Percentiles rank a stretch among this genome's conserved stretches.
phyloP scores from a whole-genome alignment of 805 yeast genomes.

The Saccharomyces jurei region DNA sequence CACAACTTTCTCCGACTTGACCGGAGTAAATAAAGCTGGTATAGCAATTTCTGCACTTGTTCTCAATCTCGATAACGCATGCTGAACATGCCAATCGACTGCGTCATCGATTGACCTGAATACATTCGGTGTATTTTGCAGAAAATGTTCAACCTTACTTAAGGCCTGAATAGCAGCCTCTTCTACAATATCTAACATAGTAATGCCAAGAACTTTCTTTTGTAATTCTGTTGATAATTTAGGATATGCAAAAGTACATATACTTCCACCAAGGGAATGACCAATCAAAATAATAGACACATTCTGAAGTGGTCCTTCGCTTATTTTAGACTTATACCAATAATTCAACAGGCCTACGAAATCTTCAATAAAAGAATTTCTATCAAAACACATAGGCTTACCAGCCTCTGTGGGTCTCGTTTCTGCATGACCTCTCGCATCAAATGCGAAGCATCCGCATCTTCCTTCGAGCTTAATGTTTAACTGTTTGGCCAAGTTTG shows the following conservation, averaged over 20 bases:
- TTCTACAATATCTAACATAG: conserved; percentile 86
- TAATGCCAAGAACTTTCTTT: conserved; percentile 50
- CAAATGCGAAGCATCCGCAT: conserved; percentile 66
- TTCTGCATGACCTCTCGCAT: conserved; percentile 79
- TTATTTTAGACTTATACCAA: conserved; percentile 25
- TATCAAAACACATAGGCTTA: conserved; percentile 33
- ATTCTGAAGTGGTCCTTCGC: conserved; percentile 4
- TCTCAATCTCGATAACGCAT: conserved; percentile 45
- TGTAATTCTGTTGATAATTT: conserved; percentile 14
- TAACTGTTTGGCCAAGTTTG: conserved; percentile 38
- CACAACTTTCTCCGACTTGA: conserved; percentile 20
- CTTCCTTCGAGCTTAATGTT: conserved; percentile 26
- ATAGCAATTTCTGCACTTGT: conserved; percentile 70
- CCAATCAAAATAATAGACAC: conserved; percentile 57
- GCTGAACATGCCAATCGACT: conserved; percentile 71
- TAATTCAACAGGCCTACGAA: conserved; percentile 39
- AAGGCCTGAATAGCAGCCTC: conserved; percentile 78
- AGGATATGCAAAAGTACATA: conserved; percentile 49
- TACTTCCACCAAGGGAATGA: conserved; percentile 89
- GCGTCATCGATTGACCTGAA: conserved; percentile 53
- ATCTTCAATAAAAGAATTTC: conserved; percentile 52
- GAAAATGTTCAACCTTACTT: conserved; percentile 55
- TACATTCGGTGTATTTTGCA: conserved; percentile 52
- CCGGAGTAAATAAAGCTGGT: conserved; percentile 48
- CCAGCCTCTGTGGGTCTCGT: conserved; percentile 29